phyloP scores from a whole-genome alignment of 1,139 yeast genomes.

The Pneumocystis carinii region DNA sequence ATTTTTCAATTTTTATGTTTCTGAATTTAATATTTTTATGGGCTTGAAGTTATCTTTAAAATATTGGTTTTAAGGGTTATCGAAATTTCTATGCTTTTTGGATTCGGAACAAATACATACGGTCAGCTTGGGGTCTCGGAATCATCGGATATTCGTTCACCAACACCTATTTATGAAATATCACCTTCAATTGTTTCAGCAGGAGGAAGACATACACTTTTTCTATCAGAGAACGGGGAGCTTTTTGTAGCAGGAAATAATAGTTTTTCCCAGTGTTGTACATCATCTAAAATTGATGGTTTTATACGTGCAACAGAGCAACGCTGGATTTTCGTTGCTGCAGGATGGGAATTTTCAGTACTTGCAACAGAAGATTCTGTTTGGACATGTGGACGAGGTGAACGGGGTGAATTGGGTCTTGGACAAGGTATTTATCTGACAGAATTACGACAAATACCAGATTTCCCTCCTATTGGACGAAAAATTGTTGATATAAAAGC shows the following conservation, averaged over 20 bases:
- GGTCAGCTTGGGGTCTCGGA: constrained; percentile 13
- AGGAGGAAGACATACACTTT: constrained; percentile 80
- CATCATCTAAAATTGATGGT: constrained; percentile 1
- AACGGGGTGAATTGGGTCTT: constrained; percentile 61
- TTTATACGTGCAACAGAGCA: constrained; percentile 10
- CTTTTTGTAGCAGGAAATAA: constrained; percentile 50
- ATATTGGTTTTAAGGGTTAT: too few species aligned
- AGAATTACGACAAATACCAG: constrained; percentile 1
- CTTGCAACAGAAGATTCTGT: constrained; percentile 33
- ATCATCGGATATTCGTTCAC: constrained; percentile 9
- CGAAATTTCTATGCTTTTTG: constrained; percentile 1
- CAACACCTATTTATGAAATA: constrained; percentile 8
- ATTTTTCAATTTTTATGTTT: too few species aligned
- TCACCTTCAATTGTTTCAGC: constrained; percentile 30
- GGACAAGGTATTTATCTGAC: constrained; percentile 23
- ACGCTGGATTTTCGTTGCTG: constrained; percentile 23
- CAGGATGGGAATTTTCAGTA: constrained; percentile 72
- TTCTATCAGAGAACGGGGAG: constrained; percentile 40
- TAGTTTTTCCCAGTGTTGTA: constrained; percentile 39
- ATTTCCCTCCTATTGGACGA: constrained; percentile 15
- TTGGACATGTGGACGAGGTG: constrained; percentile 46
- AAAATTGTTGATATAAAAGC: constrained; percentile 28
- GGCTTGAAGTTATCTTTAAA: too few species aligned
- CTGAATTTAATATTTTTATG: too few species aligned
- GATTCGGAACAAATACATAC: constrained; percentile 16